phyloP scores from a whole-genome alignment of 192 early-diverging fungal genomes.

The Phlyctochytrium planicorne region DNA sequence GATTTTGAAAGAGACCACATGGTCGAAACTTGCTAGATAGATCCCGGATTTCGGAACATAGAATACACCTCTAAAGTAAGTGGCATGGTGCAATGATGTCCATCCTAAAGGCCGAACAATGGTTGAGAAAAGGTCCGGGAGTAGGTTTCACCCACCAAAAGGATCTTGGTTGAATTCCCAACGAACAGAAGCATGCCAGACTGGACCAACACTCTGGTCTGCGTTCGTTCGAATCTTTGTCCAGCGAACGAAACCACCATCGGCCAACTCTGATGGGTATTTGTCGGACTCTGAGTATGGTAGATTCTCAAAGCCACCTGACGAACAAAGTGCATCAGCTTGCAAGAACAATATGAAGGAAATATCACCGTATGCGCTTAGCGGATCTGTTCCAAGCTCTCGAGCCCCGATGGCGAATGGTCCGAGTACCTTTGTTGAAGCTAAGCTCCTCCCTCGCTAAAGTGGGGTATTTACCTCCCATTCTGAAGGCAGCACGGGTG shows the following conservation, averaged over 20 bases:
- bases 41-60: conserved; percentile 35
- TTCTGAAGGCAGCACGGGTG: background rate
- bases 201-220: conserved; percentile 56
- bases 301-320: conserved; percentile 66
- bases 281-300: conserved; percentile 40
- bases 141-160: conserved; percentile 38
- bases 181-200: conserved; percentile 39
- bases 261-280: conserved; percentile 69
- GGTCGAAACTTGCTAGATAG: conserved; percentile 42
- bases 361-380: conserved; percentile 65
- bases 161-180: conserved; percentile 63
- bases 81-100: conserved; percentile 45
- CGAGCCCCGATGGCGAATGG: conserved; percentile 63
- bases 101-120: conserved; percentile 33
- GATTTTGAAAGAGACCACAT: conserved; percentile 67
- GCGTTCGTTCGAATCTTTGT: conserved; percentile 41
- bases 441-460: too few species aligned
- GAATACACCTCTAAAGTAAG: conserved; percentile 46
- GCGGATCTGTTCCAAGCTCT: conserved; percentile 67
- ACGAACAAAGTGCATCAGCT: background rate
- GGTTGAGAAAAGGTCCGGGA: background rate
- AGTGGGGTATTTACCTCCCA: too few species aligned
- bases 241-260: conserved; percentile 62
- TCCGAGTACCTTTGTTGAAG: conserved; percentile 62
- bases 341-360: background rate